Evolutionary conservation across 2,329 filamentous ascomycete species (phyloP).

Genomic region (Apiospora pterosperma): DNA sequence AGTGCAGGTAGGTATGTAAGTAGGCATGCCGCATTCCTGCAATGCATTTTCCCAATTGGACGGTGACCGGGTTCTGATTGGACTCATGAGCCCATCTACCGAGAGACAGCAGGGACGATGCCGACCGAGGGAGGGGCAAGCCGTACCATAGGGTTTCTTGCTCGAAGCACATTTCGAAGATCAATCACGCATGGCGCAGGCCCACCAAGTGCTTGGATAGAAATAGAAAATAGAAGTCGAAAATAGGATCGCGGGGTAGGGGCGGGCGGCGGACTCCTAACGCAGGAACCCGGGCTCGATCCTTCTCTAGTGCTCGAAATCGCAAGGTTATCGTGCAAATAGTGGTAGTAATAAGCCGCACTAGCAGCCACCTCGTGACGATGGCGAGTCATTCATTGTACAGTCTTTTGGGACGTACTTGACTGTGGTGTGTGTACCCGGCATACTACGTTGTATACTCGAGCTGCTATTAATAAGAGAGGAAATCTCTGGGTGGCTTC

Average conservation of each 20-base stretch:
- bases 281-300: not conserved
- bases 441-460: not conserved
- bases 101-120: not conserved
- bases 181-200: not conserved
- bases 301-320: not conserved
- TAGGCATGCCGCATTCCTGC: not conserved
- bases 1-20: too few species aligned
- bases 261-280: not conserved
- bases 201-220: not conserved
- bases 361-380: not conserved
- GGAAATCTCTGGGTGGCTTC: not conserved
- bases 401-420: not conserved
- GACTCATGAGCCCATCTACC: not conserved
- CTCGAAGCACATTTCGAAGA: not conserved
- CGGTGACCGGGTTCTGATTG: not conserved
- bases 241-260: not conserved
- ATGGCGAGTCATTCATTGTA: not conserved
- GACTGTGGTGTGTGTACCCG: not conserved
- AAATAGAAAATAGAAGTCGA: not conserved
- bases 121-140: not conserved
- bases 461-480: not conserved
- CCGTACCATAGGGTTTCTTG: not conserved
- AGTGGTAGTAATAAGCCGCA: not conserved
- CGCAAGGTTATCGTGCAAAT: not conserved
- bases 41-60: not conserved